Evolutionary conservation across 306 rosid species (phyloP).

Genomic region (Vachellia pachyceras): DNA sequence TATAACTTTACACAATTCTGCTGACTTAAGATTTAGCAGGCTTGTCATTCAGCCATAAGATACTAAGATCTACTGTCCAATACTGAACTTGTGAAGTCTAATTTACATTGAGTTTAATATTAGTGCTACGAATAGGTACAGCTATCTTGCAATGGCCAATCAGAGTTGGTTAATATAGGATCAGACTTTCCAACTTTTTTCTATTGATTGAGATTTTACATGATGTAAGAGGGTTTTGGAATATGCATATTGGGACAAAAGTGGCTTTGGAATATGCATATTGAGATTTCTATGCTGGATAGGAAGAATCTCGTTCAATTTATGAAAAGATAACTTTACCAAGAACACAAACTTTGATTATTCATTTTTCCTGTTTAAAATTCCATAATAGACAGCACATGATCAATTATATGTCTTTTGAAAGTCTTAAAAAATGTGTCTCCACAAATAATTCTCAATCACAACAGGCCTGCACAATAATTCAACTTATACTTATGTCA

Average conservation of each 20-base stretch:
- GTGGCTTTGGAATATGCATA: too few relatives aligned
- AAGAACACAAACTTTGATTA: not conserved
- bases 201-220: not conserved
- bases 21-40: constrained; percentile 1
- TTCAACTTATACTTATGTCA: not conserved
- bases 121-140: not conserved
- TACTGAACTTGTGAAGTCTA: not conserved
- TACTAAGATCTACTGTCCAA: constrained; percentile 11
- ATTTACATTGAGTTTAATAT: not conserved
- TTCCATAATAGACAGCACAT: not conserved
- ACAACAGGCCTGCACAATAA: not conserved
- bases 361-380: not conserved
- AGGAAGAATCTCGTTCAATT: not conserved
- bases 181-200: not conserved
- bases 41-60: constrained; percentile 22
- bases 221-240: not conserved
- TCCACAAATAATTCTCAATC: not conserved
- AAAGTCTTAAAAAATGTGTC: not conserved
- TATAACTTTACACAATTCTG: constrained; percentile 5
- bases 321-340: not conserved
- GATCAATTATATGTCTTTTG: not conserved
- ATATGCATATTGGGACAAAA: not conserved
- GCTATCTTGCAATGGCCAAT: not conserved
- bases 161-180: not conserved
- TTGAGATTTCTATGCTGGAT: not conserved